phyloP scores from a whole-genome alignment of 2,329 filamentous ascomycete genomes.

The Cercospora sojina region DNA sequence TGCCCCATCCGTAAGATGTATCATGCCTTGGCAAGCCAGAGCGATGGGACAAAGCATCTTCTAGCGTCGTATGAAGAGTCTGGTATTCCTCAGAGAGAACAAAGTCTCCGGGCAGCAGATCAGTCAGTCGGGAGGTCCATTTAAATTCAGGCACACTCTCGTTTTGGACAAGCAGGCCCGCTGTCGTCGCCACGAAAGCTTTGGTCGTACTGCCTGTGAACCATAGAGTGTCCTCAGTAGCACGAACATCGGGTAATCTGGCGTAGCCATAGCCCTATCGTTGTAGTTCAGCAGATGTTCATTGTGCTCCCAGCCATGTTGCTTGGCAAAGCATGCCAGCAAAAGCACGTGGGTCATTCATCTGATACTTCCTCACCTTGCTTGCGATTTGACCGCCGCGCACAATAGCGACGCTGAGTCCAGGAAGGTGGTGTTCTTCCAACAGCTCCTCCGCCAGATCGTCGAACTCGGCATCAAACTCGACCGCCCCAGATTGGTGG shows the following conservation, averaged over 20 bases:
- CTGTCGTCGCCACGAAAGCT: constrained; percentile 29
- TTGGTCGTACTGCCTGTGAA: constrained; percentile 33
- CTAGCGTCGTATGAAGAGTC: constrained; percentile 33
- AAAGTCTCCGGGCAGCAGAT: constrained; percentile 37
- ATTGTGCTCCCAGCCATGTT: neutral
- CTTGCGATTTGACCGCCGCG: neutral
- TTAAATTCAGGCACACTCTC: constrained; percentile 3
- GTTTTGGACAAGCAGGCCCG: constrained; percentile 23
- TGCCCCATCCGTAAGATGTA: constrained; percentile 12
- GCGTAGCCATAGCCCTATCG: constrained; percentile 20
- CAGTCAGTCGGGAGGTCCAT: constrained; percentile 38
- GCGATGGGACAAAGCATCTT: constrained; percentile 38
- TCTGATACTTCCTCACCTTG: neutral
- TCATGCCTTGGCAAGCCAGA: constrained; percentile 36
- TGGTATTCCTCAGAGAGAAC: constrained; percentile 32
- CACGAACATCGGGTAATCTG: constrained; percentile 9
- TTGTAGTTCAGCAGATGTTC: neutral
- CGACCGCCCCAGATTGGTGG: neutral
- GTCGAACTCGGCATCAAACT: constrained; percentile 9
- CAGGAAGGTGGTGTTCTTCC: constrained; percentile 5
- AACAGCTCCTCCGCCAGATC: constrained; percentile 5
- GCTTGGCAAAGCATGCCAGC: neutral
- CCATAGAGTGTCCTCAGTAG: constrained; percentile 29
- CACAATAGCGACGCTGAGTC: constrained; percentile 12
- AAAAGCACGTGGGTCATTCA: neutral